Evolutionary conservation across 306 rosid genomes (phyloP).

Genomic region (Pterocarpus santalinus): DNA sequence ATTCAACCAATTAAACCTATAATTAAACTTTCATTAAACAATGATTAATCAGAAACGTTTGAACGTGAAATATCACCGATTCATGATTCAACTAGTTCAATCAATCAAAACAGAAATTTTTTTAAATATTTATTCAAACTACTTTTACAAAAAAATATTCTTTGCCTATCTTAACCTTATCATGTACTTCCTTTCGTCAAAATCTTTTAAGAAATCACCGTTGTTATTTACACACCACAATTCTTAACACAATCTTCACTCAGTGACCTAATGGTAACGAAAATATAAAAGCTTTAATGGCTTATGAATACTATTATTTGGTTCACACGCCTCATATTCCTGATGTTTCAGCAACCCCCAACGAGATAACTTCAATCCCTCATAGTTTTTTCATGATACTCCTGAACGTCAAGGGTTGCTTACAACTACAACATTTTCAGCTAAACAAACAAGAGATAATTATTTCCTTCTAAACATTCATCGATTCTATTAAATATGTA

Average conservation of each 20-base stretch:
- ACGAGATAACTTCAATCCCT: conserved; percentile 18
- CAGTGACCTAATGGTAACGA: background rate
- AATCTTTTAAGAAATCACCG: background rate
- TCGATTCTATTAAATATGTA: background rate
- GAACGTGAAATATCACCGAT: background rate
- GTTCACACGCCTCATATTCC: conserved; percentile 5
- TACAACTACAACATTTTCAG: conserved; percentile 2
- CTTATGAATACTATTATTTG: conserved; percentile 22
- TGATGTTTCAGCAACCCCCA: background rate
- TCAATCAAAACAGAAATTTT: no score
- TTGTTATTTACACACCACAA: background rate
- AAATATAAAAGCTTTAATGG: background rate
- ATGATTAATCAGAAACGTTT: background rate
- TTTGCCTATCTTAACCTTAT: no score
- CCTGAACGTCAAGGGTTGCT: background rate
- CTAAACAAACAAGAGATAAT: background rate
- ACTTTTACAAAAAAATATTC: no score
- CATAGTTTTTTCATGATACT: conserved; percentile 15
- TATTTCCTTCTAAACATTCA: conserved; percentile 19
- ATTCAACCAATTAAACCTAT: background rate
- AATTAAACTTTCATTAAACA: background rate
- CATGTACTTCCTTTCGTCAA: background rate
- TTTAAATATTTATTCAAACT: no score
- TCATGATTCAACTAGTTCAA: background rate
- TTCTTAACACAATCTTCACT: background rate